A percentile compares a stretch with the other conserved stretches of the same genome.
phyloP scores from a whole-genome alignment of 1,139 yeast species.

The Nadsonia starkeyi-henricii region DNA sequence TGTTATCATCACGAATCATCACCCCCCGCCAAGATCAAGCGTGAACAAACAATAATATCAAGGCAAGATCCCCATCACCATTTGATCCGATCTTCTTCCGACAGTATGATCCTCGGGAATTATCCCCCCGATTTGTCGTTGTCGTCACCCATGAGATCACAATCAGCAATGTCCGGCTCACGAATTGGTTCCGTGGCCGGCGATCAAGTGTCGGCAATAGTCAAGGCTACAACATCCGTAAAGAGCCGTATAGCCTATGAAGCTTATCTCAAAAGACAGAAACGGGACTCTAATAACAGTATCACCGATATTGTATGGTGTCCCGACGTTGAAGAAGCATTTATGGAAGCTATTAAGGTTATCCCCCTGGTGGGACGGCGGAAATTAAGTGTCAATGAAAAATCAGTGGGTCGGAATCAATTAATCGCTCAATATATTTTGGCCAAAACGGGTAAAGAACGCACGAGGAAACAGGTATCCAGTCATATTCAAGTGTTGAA shows the following conservation, averaged over 20 bases:
- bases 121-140: too few relatives aligned
- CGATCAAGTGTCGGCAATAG: too few relatives aligned
- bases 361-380: constrained; percentile 82
- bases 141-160: too few relatives aligned
- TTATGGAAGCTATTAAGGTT: constrained; percentile 66
- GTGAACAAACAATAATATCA: too few relatives aligned
- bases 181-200: too few relatives aligned
- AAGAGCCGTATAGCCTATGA: constrained; percentile 5
- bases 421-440: constrained; percentile 72
- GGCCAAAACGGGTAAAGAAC: constrained; percentile 61
- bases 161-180: too few relatives aligned
- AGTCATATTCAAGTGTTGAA: constrained; percentile 86
- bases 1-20: too few relatives aligned
- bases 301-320: constrained; percentile 47
- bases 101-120: too few relatives aligned
- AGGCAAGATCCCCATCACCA: too few relatives aligned
- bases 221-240: neutral
- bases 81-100: too few relatives aligned
- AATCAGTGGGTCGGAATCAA: constrained; percentile 86
- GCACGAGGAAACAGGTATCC: constrained; percentile 85
- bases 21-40: too few relatives aligned
- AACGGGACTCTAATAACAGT: constrained; percentile 13
- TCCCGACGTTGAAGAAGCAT: constrained; percentile 70
- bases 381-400: constrained; percentile 71
- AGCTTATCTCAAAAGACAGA: constrained; percentile 6